Evolutionary conservation across 2,329 filamentous ascomycete genomes (phyloP), one percentile per base, ranked within the genome.

Genomic region (Acrocalymma vagum): DNA sequence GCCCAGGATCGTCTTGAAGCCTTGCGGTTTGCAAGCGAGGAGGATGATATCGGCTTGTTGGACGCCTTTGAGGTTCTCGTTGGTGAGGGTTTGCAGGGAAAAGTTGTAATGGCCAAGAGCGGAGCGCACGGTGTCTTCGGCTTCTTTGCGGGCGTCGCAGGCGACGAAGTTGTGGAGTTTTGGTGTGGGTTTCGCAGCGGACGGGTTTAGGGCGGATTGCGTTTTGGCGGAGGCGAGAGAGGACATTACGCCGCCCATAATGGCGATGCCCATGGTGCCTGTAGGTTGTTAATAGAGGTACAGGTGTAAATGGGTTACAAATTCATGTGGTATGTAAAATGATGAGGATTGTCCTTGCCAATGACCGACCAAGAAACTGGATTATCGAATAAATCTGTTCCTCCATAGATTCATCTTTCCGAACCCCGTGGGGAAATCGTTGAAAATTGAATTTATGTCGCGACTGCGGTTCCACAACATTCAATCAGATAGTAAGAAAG

Each of bases 211-310:
- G 15, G 65, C 49, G 36, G 49, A 60, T 48, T 43, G 43, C 6
- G 58, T 59, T 48, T 60, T 55, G 48, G 62, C 51, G 51, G 71
- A 72, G 75, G 75, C 74, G 29, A 94, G 79, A 9, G 87, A 88
- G 45, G 82, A 77, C 55, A 95, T 81, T 62, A 96, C 86, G 51
- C 90, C 90, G 38, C 82, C 85, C 42, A 95, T 81, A 55, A 95
- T 92, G 42, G 89, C 89, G 46, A 89, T 88, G 44, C 90, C 90
- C 83, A 95, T 88, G 37, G 85, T 92, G 53, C 89, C 87, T 91
- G 56, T 44, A 24, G 10, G 28, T 17, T 22, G 32, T 39, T 42
- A 30, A 29, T 15, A 26, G 15, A 26, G 28, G 46, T 37, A 24
- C 35, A 43, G 29, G 31, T 17, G 15, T 40, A 23, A 11, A 11